Evolutionary conservation across 164 flowering plant genomes (phyloP).

Genomic region (Magnolia changhungtana): DNA sequence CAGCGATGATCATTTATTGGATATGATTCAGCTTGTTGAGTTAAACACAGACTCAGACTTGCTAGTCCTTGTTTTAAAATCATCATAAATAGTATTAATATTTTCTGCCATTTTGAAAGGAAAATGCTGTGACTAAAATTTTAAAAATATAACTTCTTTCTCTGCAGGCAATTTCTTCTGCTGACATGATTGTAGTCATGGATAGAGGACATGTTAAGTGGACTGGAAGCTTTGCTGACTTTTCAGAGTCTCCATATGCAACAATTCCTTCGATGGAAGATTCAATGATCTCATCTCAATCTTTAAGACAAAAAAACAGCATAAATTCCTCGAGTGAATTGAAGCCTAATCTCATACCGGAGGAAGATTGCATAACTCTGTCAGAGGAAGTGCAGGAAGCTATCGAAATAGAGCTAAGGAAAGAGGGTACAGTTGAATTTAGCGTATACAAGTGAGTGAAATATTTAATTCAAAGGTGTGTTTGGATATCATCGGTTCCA

Average conservation of each 20-base stretch:
- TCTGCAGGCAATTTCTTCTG: conserved; percentile 71
- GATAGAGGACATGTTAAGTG: conserved; percentile 75
- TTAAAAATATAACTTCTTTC: background rate
- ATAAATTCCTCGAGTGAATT: conserved; percentile 10
- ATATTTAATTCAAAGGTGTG: background rate
- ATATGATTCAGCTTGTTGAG: no score
- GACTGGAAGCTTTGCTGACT: conserved; percentile 64
- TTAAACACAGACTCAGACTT: no score
- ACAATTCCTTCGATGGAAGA: conserved; percentile 33
- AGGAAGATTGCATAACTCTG: conserved; percentile 19
- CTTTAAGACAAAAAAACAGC: conserved; percentile 20
- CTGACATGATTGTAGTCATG: conserved; percentile 78
- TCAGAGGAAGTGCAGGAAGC: conserved; percentile 37
- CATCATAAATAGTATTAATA: background rate
- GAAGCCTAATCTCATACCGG: conserved; percentile 15
- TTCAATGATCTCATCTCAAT: conserved; percentile 23
- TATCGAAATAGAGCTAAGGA: conserved; percentile 59
- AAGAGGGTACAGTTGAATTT: conserved; percentile 78
- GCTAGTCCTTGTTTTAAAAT: no score
- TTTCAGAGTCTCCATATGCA: conserved; percentile 40
- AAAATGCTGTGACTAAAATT: background rate
- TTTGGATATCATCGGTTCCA: background rate
- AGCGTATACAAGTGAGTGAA: conserved; percentile 65
- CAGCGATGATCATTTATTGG: no score
- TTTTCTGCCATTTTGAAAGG: background rate